Evolutionary conservation across 805 yeast species (phyloP), one percentile per base, ranked within the genome.

Genomic region (Candida nemodendra): DNA sequence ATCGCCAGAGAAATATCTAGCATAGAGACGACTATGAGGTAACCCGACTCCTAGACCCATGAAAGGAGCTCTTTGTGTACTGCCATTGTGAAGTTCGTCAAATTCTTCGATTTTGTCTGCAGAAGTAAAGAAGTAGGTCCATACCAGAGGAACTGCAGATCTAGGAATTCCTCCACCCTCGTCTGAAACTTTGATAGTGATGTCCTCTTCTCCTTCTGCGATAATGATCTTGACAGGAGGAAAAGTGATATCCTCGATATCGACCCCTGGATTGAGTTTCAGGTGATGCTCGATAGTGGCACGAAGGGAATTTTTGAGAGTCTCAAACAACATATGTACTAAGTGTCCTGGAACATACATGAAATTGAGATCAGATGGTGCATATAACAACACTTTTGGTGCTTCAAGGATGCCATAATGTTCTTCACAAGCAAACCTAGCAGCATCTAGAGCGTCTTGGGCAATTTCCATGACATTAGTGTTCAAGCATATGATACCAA

Each of bases 161-260:
- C 95, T 71, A 2, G 95, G 85, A 43, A 89, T 87, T 16, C 96
- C 96, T 21, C 96, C 96, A 25, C 96, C 96, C 64, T 88, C 95
- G 59, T 88, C 96, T 19, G 90, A 81, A 45, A 88, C 81, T 61
- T 89, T 89, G 51, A 88, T 82, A 8, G 96, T 88, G 50, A 89
- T 87, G 54, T 89, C 96, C 57, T 88, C 95, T 31, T 79, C 76
- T 12, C 96, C 96, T 56, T 87, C 86, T 9, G 90, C 86, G 19
- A 88, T 89, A 36, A 89, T 84, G 17, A 89, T 81, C 62, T 86
- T 88, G 28, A 89, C 81, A 1, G 95, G 85, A 0, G 96, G 95
- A 57, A 80, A 87, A 39, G 72, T 69, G 45, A 85, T 72, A 48
- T 84, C 89, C 45, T 78, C 79, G 26, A 79, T 64, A 38, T 66